Evolutionary conservation across 176 grass and related monocot genomes (phyloP).

Genomic region (Guadua angustifolia): DNA sequence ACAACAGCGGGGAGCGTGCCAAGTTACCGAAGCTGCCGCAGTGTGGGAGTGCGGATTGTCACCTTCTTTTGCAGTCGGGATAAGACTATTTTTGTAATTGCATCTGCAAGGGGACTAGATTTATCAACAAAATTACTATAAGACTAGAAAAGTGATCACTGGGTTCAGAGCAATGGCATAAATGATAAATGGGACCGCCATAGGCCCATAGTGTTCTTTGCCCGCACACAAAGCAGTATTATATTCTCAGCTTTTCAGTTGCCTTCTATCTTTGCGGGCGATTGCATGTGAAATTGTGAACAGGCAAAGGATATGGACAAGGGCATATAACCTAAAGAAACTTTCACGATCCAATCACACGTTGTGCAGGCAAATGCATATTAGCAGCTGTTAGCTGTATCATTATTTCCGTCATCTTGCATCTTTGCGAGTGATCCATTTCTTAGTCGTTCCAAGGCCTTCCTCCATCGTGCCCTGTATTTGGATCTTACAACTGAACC

Average conservation of each 20-base stretch:
- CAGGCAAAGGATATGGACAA: constrained; percentile 8
- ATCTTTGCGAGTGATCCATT: not conserved
- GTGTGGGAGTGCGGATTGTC: too few relatives aligned
- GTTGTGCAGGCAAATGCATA: not conserved
- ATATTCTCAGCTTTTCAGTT: not conserved
- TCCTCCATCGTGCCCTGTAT: not conserved
- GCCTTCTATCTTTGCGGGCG: constrained; percentile 15
- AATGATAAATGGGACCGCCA: constrained; percentile 29
- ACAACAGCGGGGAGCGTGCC: too few relatives aligned
- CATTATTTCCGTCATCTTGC: not conserved
- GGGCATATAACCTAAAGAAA: not conserved
- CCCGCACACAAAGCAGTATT: not conserved
- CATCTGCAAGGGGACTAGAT: too few relatives aligned
- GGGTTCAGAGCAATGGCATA: not conserved
- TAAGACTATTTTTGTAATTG: too few relatives aligned
- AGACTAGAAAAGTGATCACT: too few relatives aligned
- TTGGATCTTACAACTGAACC: not conserved
- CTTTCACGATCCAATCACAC: not conserved
- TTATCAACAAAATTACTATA: too few relatives aligned
- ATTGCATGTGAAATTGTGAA: constrained; percentile 29
- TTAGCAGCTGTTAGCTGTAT: not conserved
- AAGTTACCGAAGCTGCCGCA: too few relatives aligned
- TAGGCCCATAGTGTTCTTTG: not conserved
- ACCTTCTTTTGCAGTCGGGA: too few relatives aligned
- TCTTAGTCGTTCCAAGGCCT: not conserved